Evolutionary conservation across 768 basidiomycete genomes (phyloP), one percentile per base, ranked within the genome.

Genomic region (Calocybe indica): DNA sequence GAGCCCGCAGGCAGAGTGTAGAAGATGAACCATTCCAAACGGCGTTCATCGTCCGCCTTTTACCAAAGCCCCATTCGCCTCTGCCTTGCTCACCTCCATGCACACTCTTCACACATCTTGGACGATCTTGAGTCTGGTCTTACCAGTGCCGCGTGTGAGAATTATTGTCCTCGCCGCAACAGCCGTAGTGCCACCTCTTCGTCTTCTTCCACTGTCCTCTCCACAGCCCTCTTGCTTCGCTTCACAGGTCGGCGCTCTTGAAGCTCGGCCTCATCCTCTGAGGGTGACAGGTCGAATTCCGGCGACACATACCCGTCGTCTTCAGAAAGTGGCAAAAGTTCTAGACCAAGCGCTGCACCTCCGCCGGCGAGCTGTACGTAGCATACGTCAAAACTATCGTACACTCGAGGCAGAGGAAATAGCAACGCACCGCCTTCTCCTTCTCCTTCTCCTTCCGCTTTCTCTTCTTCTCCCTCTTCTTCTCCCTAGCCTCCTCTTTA

Each of bases 401-500:
- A 29, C 28, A 45, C 13, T 39, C n/a, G 4, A 38, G 22, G 29
- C 43, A 43, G 28, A 44, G 41, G 57, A 32, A 12, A 47, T 6
- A 51, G 31, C 33, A 48, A 60, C 55, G 46, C 64, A 69, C 22
- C 22, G 22, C 34, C 49, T 65, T 73, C 58, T 64, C 73, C 46
- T 65, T 71, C 59, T 90, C 87, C 34, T 78, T 74, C 47, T 91
- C 86, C 67, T 94, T 95, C 59, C 88, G 71, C 68, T 93, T 95
- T 52, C 89, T 71, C 72, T 95, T 96, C 76, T 89, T 93, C 64
- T 96, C 94, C 52, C 76, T 69, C 68, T 84, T 88, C 77, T 92
- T 94, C 60, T 87, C 90, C 62, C 76, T 86, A 5, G 88, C 92
- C 55, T 89, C 80, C 49, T 79, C 78, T 66, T 88, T 87, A 68